Evolutionary conservation across 106 monocot species (phyloP), one percentile per base, ranked within the genome.

Genomic region (Platanthera guangdongensis): DNA sequence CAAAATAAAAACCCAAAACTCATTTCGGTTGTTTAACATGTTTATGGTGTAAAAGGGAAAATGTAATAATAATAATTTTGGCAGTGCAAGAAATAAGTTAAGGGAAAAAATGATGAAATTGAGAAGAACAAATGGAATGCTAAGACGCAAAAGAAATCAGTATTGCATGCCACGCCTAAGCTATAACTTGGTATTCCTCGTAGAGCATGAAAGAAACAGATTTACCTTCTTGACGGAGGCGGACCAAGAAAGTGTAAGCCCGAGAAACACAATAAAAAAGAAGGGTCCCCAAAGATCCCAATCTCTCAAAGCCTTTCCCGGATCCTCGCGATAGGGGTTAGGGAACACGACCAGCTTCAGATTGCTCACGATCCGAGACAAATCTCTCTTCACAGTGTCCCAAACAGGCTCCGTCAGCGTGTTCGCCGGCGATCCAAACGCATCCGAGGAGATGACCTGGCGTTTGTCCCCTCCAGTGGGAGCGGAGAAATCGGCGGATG

Each of bases 261-360:
- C 97, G 0, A 97, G 87, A 68, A 94, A 97, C 13, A 97, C 87
- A 55, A 97, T 94, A 84, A 97, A 97, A 79, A 97, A 93, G 86
- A 97, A 97, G 3, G 97, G 97, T 0, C 97, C 97, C 97, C 97
- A 97, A 0, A 97, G 91, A 74, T 97, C 97, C 97, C 97, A 97
- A 86, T 97, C 97, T 80, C 97, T 84, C 21, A 97, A 83, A 46
- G 93, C 97, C 88, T 89, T 97, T 70, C 97, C 97, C 1, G 93
- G 97, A 79, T 97, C 97, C 81, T 91, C 97, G 5, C 97, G 77
- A 64, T 73, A 83, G 2, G 97, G 97, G 72, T 97, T 93, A 8
- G 97, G 97, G 81, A 97, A 94, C 67, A 97, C 97, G 8, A 97
- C 97, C 52, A 97, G 85, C 86, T 89, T 93, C 86, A 97, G 78